Evolutionary conservation across 805 yeast genomes (phyloP).

Genomic region (Wickerhamiella qilinensis): DNA sequence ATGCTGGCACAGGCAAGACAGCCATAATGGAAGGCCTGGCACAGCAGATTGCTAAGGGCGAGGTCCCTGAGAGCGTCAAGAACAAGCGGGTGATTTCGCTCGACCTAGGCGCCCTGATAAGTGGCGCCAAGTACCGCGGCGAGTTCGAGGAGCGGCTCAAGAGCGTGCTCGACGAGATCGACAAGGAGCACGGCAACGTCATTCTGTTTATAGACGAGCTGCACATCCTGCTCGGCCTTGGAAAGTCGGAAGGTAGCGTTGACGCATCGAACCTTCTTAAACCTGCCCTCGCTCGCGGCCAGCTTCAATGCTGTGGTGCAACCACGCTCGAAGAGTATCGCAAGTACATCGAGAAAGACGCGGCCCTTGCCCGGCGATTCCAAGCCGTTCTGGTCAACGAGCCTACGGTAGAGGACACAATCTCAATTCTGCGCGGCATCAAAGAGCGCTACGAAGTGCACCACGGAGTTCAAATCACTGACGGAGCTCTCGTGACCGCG

Average conservation of each 20-base stretch:
- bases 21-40: constrained; percentile 95
- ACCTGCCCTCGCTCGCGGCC: constrained; percentile 88
- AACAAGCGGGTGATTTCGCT: constrained; percentile 68
- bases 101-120: constrained; percentile 76
- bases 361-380: constrained; percentile 86
- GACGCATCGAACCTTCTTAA: constrained; percentile 89
- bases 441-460: constrained; percentile 93
- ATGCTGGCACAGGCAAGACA: constrained; percentile 97
- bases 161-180: constrained; percentile 66
- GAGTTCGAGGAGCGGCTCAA: constrained; percentile 89
- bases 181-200: constrained; percentile 55
- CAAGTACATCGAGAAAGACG: constrained; percentile 89
- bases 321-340: constrained; percentile 88
- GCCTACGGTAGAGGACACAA: constrained; percentile 82
- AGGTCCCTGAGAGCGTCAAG: constrained; percentile 89
- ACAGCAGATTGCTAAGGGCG: constrained; percentile 77
- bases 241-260: constrained; percentile 87
- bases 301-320: constrained; percentile 87
- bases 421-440: constrained; percentile 80
- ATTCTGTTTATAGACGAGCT: constrained; percentile 83
- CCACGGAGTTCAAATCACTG: constrained; percentile 91
- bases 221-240: constrained; percentile 76
- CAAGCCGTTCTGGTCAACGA: constrained; percentile 77
- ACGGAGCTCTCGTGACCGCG: constrained; percentile 84
- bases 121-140: constrained; percentile 92